These are phyloP conservation scores for Solidago caesia DNA, from an alignment of 129 eudicot species.

Conservation along the genomic window DNA sequence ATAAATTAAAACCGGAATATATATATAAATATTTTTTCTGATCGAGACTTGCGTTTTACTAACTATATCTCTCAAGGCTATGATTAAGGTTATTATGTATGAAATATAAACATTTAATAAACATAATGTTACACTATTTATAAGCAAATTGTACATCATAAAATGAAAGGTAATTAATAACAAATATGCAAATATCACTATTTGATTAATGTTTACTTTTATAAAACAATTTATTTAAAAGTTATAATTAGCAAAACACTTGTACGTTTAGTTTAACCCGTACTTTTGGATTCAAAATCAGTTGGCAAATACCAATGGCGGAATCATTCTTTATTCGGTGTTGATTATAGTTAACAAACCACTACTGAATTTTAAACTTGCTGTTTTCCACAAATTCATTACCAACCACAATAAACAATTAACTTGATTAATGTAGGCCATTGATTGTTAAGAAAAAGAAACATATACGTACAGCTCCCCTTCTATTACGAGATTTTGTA, in stretches of 20 bases:
- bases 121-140: no score
- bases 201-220: no score
- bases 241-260: neutral
- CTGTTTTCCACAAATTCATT: conserved; percentile 1
- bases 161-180: no score
- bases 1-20: no score
- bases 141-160: no score
- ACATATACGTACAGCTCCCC: neutral
- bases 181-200: no score
- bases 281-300: conserved; percentile 25
- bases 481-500: conserved; percentile 26
- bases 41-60: no score
- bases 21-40: no score
- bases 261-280: neutral
- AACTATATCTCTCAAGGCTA: no score
- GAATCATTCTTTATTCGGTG: neutral
- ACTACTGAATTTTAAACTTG: neutral
- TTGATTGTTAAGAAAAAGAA: neutral
- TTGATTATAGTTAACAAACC: neutral
- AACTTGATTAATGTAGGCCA: neutral
- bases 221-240: no score
- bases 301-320: conserved; percentile 37
- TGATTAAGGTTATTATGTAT: no score
- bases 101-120: no score
- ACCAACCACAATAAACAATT: neutral